These are phyloP conservation scores for Otatea glauca DNA, from an alignment of 176 grass and related monocot species.

Conservation along the genomic window DNA sequence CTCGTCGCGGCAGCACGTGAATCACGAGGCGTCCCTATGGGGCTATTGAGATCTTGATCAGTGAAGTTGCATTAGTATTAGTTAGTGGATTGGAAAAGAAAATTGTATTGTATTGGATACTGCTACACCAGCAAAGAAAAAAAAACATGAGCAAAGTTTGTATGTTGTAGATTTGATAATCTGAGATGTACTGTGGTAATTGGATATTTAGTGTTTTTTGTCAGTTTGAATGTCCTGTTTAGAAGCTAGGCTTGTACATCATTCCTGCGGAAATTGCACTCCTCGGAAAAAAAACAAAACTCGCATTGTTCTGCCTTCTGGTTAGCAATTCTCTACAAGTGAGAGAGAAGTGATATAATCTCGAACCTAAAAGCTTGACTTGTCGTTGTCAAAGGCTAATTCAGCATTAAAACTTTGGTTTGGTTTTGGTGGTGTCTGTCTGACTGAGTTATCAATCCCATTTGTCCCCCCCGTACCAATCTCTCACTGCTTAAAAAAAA, in stretches of 20 bases:
- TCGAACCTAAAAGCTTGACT: constrained; percentile 56
- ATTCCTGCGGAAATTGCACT: neutral
- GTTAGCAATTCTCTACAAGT: neutral
- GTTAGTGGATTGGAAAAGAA: neutral
- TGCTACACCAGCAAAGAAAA: neutral
- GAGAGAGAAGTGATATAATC: neutral
- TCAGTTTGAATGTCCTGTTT: neutral
- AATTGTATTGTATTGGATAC: constrained; percentile 1
- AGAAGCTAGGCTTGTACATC: neutral
- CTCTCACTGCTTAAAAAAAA: too few relatives aligned
- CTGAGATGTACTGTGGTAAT: neutral
- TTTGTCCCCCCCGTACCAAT: constrained; percentile 7
- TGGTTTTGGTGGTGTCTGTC: constrained; percentile 9
- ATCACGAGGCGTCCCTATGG: constrained; percentile 50
- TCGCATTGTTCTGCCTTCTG: neutral
- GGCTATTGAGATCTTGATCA: constrained; percentile 38
- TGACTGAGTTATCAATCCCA: constrained; percentile 26
- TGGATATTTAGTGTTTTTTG: neutral
- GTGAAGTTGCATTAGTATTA: constrained; percentile 6
- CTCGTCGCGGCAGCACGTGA: constrained; percentile 46
- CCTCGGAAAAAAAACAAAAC: neutral
- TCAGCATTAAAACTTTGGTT: constrained; percentile 20
- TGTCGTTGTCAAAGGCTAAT: constrained; percentile 16
- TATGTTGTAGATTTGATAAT: constrained; percentile 2
- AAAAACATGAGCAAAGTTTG: neutral